Evolutionary conservation across 2,329 filamentous ascomycete genomes (phyloP).

Genomic region (Onygena corvina): DNA sequence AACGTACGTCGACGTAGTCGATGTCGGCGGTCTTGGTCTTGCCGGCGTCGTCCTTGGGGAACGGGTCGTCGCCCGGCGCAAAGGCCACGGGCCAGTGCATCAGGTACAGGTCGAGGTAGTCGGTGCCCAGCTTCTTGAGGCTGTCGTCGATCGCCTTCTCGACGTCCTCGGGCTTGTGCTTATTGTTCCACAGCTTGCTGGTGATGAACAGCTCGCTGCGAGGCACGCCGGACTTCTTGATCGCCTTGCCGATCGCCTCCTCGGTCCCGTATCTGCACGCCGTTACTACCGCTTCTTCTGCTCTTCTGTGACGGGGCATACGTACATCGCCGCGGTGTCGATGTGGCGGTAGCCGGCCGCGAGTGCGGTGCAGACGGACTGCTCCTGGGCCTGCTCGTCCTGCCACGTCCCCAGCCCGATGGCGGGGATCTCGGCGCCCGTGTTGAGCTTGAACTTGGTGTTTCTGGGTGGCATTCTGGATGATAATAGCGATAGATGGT

Average conservation of each 20-base stretch:
- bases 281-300: not conserved
- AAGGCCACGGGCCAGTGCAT: conserved; percentile 55
- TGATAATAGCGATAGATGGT: not conserved
- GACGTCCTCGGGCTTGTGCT: conserved; percentile 50
- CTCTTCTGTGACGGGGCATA: not conserved
- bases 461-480: conserved; percentile 15
- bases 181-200: conserved; percentile 57
- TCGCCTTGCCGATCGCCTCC: conserved; percentile 51
- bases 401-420: conserved; percentile 46
- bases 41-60: conserved; percentile 37
- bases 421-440: conserved; percentile 36
- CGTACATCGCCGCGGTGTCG: conserved; percentile 39
- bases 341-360: conserved; percentile 46
- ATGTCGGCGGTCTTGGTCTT: conserved; percentile 33
- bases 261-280: conserved; percentile 48
- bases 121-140: conserved; percentile 49
- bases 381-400: conserved; percentile 39
- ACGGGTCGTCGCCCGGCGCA: conserved; percentile 36
- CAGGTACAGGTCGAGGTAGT: conserved; percentile 58
- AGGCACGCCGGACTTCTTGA: conserved; percentile 52
- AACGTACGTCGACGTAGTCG: conserved; percentile 39
- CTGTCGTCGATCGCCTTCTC: conserved; percentile 49
- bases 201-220: conserved; percentile 54
- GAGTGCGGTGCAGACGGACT: conserved; percentile 35
- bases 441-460: conserved; percentile 37